Percentiles rank a stretch among this genome's conserved stretches.
phyloP scores from a whole-genome alignment of 2,329 filamentous ascomycete species.

The Fonsecaea pugnacius region DNA sequence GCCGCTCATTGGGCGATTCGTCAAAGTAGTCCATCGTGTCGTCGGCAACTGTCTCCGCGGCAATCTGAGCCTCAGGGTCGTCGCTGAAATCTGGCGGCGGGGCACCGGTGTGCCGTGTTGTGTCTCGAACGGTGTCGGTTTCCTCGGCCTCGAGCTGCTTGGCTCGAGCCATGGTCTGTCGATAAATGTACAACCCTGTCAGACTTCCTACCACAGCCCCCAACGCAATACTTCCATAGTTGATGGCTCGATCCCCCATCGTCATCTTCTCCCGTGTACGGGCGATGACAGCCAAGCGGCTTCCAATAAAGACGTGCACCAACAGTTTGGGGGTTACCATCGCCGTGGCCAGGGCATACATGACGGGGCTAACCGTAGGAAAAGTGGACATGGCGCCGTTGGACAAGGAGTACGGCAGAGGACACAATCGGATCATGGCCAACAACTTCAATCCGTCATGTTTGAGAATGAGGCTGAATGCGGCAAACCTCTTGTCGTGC shows the following conservation, averaged over 20 bases:
- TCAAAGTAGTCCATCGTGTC: constrained; percentile 51
- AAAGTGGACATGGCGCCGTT: constrained; percentile 96
- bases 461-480: constrained; percentile 83
- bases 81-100: constrained; percentile 39
- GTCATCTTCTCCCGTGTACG: constrained; percentile 85
- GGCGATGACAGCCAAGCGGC: constrained; percentile 78
- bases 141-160: constrained; percentile 56
- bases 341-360: constrained; percentile 81
- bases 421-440: constrained; percentile 89
- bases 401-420: constrained; percentile 86
- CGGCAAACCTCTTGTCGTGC: constrained; percentile 83
- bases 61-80: constrained; percentile 47
- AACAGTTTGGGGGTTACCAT: constrained; percentile 83
- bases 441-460: constrained; percentile 87
- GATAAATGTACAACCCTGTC: constrained; percentile 86
- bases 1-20: constrained; percentile 42
- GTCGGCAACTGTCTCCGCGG: constrained; percentile 47
- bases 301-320: constrained; percentile 90
- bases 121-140: constrained; percentile 45
- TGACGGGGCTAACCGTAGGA: constrained; percentile 76
- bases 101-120: constrained; percentile 40
- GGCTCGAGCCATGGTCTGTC: constrained; percentile 57
- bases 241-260: constrained; percentile 73
- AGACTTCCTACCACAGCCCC: constrained; percentile 71
- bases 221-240: constrained; percentile 78